Conservation (phyloP, 129 eudicot species). For the Glebionis coronaria region DNA sequence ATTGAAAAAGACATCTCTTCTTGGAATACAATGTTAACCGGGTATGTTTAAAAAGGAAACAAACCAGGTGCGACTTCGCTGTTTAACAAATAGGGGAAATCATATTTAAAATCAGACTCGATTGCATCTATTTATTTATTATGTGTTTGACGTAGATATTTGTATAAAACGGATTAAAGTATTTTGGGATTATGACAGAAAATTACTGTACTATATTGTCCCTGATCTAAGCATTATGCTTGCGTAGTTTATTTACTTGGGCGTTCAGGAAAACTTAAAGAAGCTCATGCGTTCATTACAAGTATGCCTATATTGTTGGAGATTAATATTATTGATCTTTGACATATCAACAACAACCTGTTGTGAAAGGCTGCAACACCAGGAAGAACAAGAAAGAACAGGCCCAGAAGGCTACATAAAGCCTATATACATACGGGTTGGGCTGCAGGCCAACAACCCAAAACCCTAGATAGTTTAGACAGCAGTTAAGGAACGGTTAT, state of each 20-base stretch:
- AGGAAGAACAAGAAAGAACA: too few relatives aligned
- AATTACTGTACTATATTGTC: constrained; percentile 37
- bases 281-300: constrained; percentile 50
- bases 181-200: constrained; percentile 47
- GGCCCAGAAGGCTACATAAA: too few relatives aligned
- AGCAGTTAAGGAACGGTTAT: too few relatives aligned
- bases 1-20: constrained; percentile 50
- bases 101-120: constrained; percentile 53
- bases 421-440: too few relatives aligned
- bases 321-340: too few relatives aligned
- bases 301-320: too few relatives aligned
- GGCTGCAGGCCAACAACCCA: too few relatives aligned
- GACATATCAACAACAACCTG: too few relatives aligned
- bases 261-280: constrained; percentile 69
- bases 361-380: too few relatives aligned
- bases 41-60: constrained; percentile 63
- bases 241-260: constrained; percentile 88
- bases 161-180: constrained; percentile 70
- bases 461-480: too few relatives aligned
- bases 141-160: constrained; percentile 77
- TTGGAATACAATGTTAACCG: constrained; percentile 78
- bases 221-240: constrained; percentile 80
- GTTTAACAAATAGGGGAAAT: constrained; percentile 47
- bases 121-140: constrained; percentile 63
- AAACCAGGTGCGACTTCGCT: constrained; percentile 49